Base-by-base conservation (phyloP, 148 eudicot genomes). In the Camellia sinensis region DNA sequence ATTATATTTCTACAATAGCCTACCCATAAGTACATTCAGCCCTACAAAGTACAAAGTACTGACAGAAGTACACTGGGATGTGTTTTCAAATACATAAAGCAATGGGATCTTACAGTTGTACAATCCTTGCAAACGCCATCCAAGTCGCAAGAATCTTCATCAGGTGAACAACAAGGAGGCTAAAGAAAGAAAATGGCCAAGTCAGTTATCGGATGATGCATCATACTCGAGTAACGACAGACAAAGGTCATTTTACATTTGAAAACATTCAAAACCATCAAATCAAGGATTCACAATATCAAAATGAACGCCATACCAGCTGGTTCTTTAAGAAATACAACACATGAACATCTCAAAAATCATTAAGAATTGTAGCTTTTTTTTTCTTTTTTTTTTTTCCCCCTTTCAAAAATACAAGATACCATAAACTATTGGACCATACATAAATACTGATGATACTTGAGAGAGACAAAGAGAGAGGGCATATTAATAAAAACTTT, bases 101-200 rank as follows among this genome's bases (percentile, higher is more conserved):
- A 54, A 61, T 69, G 72, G 45, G 45, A 82, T 9, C 75, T 86
- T 89, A 89, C 94, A 78, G 94, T 91, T 40, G 94, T 91, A 82
- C 94, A 91, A 78, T 91, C 94, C 61, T 88, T 76, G 84, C 94
- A 91, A 14, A 85, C 64, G 62, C 92, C 94, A n/a, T 85, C 92
- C 74, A 88, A 73, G 77, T 86, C 91, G 78, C 94, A 91, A 71
- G 84, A 75, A 67, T 82, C 89, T 56, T 91, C 92, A 48, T 88
- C 92, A 77, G 94, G 92, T 50, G 85, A 80, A 82, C 94, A 91
- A 77, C 94, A 91, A 50, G 94, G 94, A 82, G 94, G 94, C 94
- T 91, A 82, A 72, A 80, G 50, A 81, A 78, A 80, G 22, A 29
- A 61, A 52, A n/a, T 45, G 44, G 19, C 71, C 48, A 4, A 43